Base-by-base conservation (phyloP, 1,284 basidiomycete genomes). In the Austroboletus sp. region DNA sequence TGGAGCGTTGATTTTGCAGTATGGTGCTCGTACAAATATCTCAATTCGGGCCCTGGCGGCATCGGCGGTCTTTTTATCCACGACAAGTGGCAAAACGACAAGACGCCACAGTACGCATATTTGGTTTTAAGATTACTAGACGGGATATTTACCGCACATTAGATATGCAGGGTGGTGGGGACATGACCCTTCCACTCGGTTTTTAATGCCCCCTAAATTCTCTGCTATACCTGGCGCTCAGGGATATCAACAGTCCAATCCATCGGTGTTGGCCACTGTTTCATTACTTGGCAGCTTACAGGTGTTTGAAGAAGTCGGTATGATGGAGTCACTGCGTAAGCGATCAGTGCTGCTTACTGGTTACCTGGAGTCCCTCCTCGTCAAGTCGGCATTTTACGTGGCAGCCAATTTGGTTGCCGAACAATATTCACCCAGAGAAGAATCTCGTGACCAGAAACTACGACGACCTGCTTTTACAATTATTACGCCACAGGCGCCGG, bases 141-240 rank as follows among this genome's bases (percentile, higher is more conserved):
- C 34, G 31, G 27, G 37, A 42, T 13, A 31, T 35, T 51, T 44
- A 51, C 40, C 42, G 16, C 37, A 23, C 23, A 46, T 23, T 57
- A 91, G 94, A 60, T 82, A 85, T 48, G 85, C 92, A 17, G 95
- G 96, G 29, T 99, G 95, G 95, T 99, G 93, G 91, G 95, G 96
- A 38, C 92, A 98, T 65, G 81, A 93, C 60, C 75, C 82, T 17
- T 64, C 71, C 47, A 94, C 90, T 31, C 84, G 96, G 32, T 98
- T 99, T 72, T 72, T 80, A 48, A 98, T 98, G 95, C 84, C 85
- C 13, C 73, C 84, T 15, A 71, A 66, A 41, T 98, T 97, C 68
- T 78, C 79, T 32, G 85, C 93, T 3, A 88, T 89, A 47, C 74
- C 73, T 9, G 95, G 95, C 40, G 96, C 96, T 1, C 87, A 91